These are phyloP conservation scores for Eutypa lata DNA, from an alignment of 2,329 filamentous ascomycete species.

Conservation along the genomic window DNA sequence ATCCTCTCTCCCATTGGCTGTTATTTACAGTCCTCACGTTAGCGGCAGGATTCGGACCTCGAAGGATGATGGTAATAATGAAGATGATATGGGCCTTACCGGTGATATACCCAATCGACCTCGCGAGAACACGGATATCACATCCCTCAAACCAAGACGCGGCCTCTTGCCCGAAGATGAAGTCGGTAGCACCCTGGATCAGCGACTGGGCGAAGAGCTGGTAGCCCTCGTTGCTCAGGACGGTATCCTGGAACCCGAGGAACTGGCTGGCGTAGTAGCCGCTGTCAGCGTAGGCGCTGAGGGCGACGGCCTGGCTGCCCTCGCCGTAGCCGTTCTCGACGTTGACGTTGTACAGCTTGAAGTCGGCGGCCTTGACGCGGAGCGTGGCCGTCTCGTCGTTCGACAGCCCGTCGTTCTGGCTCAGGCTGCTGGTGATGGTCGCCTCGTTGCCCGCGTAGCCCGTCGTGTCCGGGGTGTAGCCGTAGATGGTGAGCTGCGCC, in stretches of 20 bases:
- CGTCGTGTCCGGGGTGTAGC: conserved; percentile 52
- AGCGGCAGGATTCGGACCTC: not conserved
- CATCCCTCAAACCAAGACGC: conserved; percentile 40
- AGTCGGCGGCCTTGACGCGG: conserved; percentile 42
- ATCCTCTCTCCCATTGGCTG: conserved; percentile 38
- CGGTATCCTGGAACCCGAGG: conserved; percentile 47
- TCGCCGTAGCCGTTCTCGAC: conserved; percentile 41
- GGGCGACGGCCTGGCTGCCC: conserved; percentile 43
- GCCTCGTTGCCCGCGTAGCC: conserved; percentile 55
- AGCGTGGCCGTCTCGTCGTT: conserved; percentile 52
- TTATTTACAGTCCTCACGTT: not conserved
- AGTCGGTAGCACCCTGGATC: conserved; percentile 47
- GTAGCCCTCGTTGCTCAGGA: conserved; percentile 40
- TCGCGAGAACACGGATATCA: conserved; percentile 35
- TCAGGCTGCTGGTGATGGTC: conserved; percentile 43
- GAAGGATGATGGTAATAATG: too few species aligned
- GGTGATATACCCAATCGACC: conserved; percentile 35
- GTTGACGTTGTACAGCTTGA: conserved; percentile 62
- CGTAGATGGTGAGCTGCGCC: conserved; percentile 53
- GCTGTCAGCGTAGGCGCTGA: conserved; percentile 39
- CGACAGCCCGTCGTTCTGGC: conserved; percentile 43
- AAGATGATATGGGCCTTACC: too few species aligned
- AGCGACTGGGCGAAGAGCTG: conserved; percentile 45
- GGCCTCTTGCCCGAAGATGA: conserved; percentile 42
- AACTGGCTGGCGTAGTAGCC: conserved; percentile 45